A percentile compares a stretch with the other conserved stretches of the same genome.
phyloP scores from a whole-genome alignment of 2,329 filamentous ascomycete species.

The Cladosporium cucumerinum region DNA sequence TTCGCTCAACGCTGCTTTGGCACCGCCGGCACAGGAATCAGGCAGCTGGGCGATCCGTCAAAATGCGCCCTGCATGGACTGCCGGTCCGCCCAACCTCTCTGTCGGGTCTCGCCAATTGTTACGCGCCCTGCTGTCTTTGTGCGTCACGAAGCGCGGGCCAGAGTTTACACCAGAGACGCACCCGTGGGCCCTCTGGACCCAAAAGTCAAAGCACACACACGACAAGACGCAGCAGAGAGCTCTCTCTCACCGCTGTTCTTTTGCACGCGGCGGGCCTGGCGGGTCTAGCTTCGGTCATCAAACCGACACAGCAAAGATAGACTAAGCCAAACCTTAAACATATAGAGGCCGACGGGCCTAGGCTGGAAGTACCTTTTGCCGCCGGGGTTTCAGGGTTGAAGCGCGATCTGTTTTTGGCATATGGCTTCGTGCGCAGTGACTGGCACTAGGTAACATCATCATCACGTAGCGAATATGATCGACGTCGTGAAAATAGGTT shows the following conservation, averaged over 20 bases:
- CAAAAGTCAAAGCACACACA: constrained; percentile 9
- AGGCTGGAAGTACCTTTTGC: constrained; percentile 5
- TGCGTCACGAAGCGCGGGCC: constrained; percentile 13
- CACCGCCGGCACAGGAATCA: not conserved
- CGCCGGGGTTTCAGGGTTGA: constrained; percentile 12
- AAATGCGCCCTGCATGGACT: constrained; percentile 8
- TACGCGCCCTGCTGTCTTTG: constrained; percentile 11
- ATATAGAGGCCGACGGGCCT: constrained; percentile 8
- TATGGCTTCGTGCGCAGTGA: not conserved
- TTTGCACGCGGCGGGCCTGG: not conserved
- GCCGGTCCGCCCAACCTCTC: constrained; percentile 13
- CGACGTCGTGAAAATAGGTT: not conserved
- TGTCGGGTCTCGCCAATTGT: constrained; percentile 16
- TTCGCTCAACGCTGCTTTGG: not conserved
- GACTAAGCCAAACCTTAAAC: constrained; percentile 14
- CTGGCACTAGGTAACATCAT: not conserved
- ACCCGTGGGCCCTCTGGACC: not conserved
- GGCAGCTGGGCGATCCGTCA: not conserved
- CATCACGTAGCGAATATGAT: not conserved
- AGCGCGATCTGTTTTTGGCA: constrained; percentile 1
- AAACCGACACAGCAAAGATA: constrained; percentile 14
- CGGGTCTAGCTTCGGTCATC: constrained; percentile 11
- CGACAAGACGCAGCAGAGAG: not conserved
- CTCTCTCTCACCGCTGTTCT: constrained; percentile 13
- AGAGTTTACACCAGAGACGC: constrained; percentile 13